Evolutionary conservation across 805 yeast genomes (phyloP), one percentile per base, ranked within the genome.

Genomic region (Ogataea trehaloabstinens): DNA sequence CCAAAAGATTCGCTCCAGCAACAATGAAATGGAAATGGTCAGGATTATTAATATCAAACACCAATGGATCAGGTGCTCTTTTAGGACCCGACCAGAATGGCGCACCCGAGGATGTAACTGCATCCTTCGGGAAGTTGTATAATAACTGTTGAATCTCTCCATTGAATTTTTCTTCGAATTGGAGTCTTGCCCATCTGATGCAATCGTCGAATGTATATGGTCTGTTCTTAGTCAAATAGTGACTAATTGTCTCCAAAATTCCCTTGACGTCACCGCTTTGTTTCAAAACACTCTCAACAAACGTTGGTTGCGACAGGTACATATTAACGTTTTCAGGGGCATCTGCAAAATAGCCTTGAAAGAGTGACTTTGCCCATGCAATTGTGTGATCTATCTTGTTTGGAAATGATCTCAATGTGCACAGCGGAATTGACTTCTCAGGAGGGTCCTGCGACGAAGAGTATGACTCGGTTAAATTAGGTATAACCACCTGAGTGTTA

Each of bases 71-170:
- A 34, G 99, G 99, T 15, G 96, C 95, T 62, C 98, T 82, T 67
- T 93, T 93, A 24, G 98, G 93, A 40, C 97, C 96, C 16, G 95
- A 78, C 99, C 99, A 93, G 67, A 93, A 93, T 52, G 95, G 93
- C 22, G 82, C 89, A 39, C 99, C 99, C 35, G 74, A 74, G 0
- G 95, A 79, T 3, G 96, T 93, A 31, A 75, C 81, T 4, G 98
- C 93, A 65, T 93, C 99, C 44, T 76, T 78, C 16, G 99, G 99
- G 77, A 93, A 93, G 61, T 91, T 93, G 73, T 77, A 93, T 50
- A 93, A 73, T 57, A 93, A 74, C 70, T 93, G 99, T 57, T 80
- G 69, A 49, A 91, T 89, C 43, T 91, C 98, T 60, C 88, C 78
- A 55, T 77, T 78, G 70, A 74, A 93, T 66, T 87, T 87, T 53